Evolutionary conservation across 306 rosid genomes (phyloP), one percentile per base, ranked within the genome.

Genomic region (Malus fusca): DNA sequence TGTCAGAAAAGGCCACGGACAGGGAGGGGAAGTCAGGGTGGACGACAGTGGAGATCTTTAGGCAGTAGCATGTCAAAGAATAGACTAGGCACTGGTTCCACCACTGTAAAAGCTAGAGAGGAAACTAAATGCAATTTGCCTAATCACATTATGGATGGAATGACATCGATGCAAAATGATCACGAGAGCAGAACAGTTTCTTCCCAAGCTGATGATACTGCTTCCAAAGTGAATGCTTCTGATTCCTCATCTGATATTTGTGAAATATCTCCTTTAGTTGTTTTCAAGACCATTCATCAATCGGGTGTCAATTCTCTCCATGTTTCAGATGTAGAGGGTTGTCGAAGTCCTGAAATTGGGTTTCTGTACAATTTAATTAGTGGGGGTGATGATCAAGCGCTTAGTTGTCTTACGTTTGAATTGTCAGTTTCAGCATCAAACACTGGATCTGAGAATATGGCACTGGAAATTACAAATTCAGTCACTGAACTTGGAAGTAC

Each of bases 21-120:
- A 2, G 99, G 99, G 73, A 89, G 97, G 78, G 99, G 97, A 74
- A 95, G 99, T 84, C 99, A 92, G 82, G 99, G 99, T 68, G 99
- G 99, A 63, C 90, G 97, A 73, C 68, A 84, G 92, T 90, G 99
- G 96, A 92, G 96, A 84, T 90, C 92, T 66, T 82, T 90, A 64
- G 79, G 82, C 31, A 80, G 76, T 75, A 83, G 80, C 76, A 74
- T 77, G 71, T 78, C 90, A 44, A 86, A 86, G 81, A 83, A 69
- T 80, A 78, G 75, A 73, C 82, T 77, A 56, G 81, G 23, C 72
- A 33, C 42, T 44, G 43, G 40, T 68, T 59, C 77, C 33, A 75
- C 72, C 60, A 23, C 82, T 51, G 78, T 58, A 37, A 79, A 84
- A 83, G 60, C 75, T 72, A 78, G 66, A 77, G 83, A 72, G 58